A percentile compares a stretch with the other conserved stretches of the same genome.
These are phyloP conservation scores for Aspergillus sp. DNA, from an alignment of 2,329 filamentous ascomycete species.

Conservation along the genomic window DNA sequence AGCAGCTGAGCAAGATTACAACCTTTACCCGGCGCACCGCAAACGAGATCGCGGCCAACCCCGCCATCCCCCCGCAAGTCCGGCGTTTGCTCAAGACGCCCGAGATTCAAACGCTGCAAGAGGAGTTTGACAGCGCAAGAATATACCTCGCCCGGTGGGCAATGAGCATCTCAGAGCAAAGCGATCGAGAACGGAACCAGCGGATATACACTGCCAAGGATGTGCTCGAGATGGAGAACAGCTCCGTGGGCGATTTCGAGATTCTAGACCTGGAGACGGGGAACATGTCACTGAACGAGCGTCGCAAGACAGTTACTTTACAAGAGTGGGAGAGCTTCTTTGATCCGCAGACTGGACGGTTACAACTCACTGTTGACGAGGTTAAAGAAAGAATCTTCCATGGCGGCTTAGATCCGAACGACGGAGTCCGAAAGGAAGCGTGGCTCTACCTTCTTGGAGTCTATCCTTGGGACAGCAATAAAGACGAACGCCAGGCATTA, in stretches of 20 bases:
- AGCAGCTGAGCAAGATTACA: slow-evolving; percentile 96
- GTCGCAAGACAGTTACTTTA: slow-evolving; percentile 74
- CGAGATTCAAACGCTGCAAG: slow-evolving; percentile 91
- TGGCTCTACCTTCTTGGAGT: slow-evolving; percentile 95
- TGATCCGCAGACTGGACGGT: slow-evolving; percentile 71
- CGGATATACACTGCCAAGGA: slow-evolving; percentile 93
- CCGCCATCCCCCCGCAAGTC: slow-evolving; percentile 86
- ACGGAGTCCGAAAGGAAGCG: slow-evolving; percentile 92
- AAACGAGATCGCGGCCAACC: slow-evolving; percentile 89
- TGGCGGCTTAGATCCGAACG: slow-evolving; percentile 83
- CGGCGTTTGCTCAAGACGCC: slow-evolving; percentile 83
- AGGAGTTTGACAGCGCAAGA: slow-evolving; percentile 95
- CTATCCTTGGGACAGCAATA: slow-evolving; percentile 88
- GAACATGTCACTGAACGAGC: slow-evolving; percentile 74
- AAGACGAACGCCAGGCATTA: slow-evolving; percentile 80
- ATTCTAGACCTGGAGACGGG: slow-evolving; percentile 79
- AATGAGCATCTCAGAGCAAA: slow-evolving; percentile 98
- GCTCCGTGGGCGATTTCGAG: slow-evolving; percentile 94
- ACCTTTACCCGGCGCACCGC: slow-evolving; percentile 92
- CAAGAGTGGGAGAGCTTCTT: slow-evolving; percentile 94
- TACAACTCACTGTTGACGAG: slow-evolving; percentile 83
- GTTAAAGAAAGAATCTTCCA: slow-evolving; percentile 98
- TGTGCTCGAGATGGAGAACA: slow-evolving; percentile 91
- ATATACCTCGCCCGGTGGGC: slow-evolving; percentile 96
- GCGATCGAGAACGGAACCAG: slow-evolving; percentile 81